A percentile compares a stretch with the other conserved stretches of the same genome.
Evolutionary conservation across 2,329 filamentous ascomycete genomes (phyloP).

Genomic region (Epichloe uncinata): DNA sequence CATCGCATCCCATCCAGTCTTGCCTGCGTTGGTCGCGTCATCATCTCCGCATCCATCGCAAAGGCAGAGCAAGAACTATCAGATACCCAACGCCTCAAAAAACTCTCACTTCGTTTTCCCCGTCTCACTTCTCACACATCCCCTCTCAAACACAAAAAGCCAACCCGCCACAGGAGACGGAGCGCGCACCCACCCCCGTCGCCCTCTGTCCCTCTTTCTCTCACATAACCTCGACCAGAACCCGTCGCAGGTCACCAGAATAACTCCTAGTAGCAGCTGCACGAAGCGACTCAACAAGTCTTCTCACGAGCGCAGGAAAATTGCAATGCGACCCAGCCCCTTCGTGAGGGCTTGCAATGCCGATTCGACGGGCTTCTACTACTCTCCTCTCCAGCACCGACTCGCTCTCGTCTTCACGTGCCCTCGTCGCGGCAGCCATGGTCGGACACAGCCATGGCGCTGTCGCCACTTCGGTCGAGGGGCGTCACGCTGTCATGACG

Average conservation of each 20-base stretch:
- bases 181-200: background rate
- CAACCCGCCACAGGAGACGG: background rate
- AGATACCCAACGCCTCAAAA: background rate
- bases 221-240: background rate
- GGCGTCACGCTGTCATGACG: background rate
- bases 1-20: background rate
- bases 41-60: background rate
- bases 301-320: background rate
- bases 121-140: background rate
- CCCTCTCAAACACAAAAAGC: background rate
- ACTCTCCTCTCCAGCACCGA: background rate
- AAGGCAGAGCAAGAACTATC: background rate
- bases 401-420: background rate
- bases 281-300: background rate
- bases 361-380: constrained; percentile 4
- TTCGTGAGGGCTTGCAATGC: constrained; percentile 10
- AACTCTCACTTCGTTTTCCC: background rate
- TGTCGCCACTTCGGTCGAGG: background rate
- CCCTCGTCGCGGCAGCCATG: constrained; percentile 3
- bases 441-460: background rate
- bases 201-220: background rate
- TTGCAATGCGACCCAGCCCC: constrained; percentile 14
- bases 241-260: constrained; percentile 1
- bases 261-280: background rate
- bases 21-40: background rate